Percentiles rank a stretch among this genome's conserved stretches.
Conservation (phyloP, 2,329 filamentous ascomycete species). For the Fusarium cyanostomum region DNA sequence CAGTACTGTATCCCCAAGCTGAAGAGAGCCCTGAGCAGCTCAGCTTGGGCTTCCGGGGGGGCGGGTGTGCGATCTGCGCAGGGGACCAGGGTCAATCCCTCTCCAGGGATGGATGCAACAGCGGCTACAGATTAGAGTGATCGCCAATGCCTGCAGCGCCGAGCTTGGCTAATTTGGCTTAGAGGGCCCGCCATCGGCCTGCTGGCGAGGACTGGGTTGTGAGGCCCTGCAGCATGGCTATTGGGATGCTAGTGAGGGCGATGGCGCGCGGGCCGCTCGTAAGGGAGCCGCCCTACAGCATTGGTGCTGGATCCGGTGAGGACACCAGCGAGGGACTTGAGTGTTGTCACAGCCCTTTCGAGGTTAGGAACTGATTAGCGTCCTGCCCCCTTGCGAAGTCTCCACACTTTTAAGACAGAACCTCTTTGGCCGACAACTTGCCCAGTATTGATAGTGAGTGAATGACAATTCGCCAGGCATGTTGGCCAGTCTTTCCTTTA, state of each 20-base stretch:
- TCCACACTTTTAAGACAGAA: constrained; percentile 24
- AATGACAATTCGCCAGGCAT: not conserved
- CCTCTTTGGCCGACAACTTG: constrained; percentile 20
- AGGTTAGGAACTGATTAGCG: constrained; percentile 28
- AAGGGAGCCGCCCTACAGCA: constrained; percentile 29
- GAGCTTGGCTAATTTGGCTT: constrained; percentile 13
- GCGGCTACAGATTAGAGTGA: constrained; percentile 34
- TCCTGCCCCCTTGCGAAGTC: constrained; percentile 12
- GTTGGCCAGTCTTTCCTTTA: not conserved
- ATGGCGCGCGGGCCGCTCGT: constrained; percentile 38
- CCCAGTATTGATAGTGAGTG: not conserved
- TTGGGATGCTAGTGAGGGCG: constrained; percentile 31
- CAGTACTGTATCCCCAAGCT: not conserved
- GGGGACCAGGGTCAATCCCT: constrained; percentile 34
- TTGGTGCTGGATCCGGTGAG: constrained; percentile 17
- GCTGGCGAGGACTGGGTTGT: constrained; percentile 18
- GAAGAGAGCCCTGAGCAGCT: constrained; percentile 2
- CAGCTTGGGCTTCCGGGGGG: constrained; percentile 13
- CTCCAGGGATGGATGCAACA: constrained; percentile 39
- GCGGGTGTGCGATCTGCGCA: constrained; percentile 42
- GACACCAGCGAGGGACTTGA: constrained; percentile 3
- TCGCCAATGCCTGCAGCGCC: constrained; percentile 38
- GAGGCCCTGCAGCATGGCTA: constrained; percentile 29
- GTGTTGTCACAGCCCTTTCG: constrained; percentile 21
- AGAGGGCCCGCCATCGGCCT: constrained; percentile 18